Percentiles rank a stretch among this genome's conserved stretches.
Conservation (phyloP, 345 rosid genomes). For the Eutrema heterophyllum region DNA sequence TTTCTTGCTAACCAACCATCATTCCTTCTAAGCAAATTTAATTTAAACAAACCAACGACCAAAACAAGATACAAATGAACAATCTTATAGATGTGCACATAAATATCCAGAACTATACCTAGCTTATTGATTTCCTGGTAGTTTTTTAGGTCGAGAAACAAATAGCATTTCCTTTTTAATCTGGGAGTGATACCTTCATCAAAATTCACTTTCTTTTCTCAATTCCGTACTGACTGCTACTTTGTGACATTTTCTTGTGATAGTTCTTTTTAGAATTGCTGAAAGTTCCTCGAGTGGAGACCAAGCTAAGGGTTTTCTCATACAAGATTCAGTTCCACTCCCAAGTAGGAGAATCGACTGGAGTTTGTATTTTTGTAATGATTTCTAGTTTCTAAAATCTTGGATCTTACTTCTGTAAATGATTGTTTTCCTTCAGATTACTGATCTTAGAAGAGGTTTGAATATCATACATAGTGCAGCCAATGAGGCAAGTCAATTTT, state of each 20-base stretch:
- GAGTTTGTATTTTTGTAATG: conserved; percentile 10
- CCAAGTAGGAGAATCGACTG: conserved; percentile 46
- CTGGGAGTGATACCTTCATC: not conserved
- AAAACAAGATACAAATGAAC: conserved; percentile 1
- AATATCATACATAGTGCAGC: conserved; percentile 57
- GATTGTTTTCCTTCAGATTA: conserved; percentile 49
- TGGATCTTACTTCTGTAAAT: conserved; percentile 2
- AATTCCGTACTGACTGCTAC: conserved; percentile 6
- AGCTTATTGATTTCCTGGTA: too few species aligned
- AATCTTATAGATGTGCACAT: not conserved
- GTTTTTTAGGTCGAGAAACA: too few species aligned
- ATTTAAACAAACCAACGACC: not conserved
- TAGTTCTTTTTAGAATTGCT: conserved; percentile 79
- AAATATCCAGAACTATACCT: too few species aligned
- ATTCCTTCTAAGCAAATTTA: not conserved
- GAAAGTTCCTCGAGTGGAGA: conserved; percentile 79
- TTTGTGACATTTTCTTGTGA: conserved; percentile 23
- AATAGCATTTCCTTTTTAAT: not conserved
- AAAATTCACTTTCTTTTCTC: not conserved
- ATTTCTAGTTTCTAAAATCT: conserved; percentile 10
- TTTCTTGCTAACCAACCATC: not conserved
- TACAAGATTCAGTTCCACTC: conserved; percentile 64
- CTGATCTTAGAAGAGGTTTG: conserved; percentile 64
- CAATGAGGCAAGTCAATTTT: conserved; percentile 54
- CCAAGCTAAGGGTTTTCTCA: conserved; percentile 75